phyloP scores from a whole-genome alignment of 495 filamentous ascomycete species.

The Aspergillus hancockii region DNA sequence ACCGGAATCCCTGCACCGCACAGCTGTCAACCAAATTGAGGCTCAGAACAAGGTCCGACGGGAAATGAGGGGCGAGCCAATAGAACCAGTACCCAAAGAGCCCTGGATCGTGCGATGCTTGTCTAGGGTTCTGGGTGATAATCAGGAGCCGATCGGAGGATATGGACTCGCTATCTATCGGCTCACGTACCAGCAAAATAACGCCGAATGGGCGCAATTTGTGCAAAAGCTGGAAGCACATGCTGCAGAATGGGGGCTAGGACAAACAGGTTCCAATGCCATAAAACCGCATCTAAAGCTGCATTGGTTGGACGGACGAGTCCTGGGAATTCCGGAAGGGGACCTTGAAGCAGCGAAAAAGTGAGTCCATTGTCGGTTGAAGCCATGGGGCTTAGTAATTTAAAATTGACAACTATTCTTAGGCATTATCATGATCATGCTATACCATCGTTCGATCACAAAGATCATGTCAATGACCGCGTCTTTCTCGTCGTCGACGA shows the following conservation, averaged over 20 bases:
- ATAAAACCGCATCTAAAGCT: constrained; percentile 29
- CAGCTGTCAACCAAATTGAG: constrained; percentile 13
- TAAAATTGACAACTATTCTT: not conserved
- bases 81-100: constrained; percentile 22
- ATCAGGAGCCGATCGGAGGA: not conserved
- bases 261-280: constrained; percentile 21
- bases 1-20: constrained; percentile 9
- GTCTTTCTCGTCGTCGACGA: constrained; percentile 27
- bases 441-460: not conserved
- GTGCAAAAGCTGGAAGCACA: constrained; percentile 26
- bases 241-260: constrained; percentile 30
- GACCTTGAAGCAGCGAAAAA: constrained; percentile 32
- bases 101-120: constrained; percentile 21
- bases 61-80: constrained; percentile 20
- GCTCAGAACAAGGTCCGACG: constrained; percentile 20
- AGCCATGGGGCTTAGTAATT: constrained; percentile 5
- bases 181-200: constrained; percentile 27
- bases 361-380: constrained; percentile 16
- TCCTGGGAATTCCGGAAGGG: constrained; percentile 25
- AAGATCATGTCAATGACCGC: constrained; percentile 6
- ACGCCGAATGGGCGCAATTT: constrained; percentile 30
- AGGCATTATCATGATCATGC: constrained; percentile 22
- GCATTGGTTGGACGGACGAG: constrained; percentile 37
- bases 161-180: constrained; percentile 35
- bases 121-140: not conserved